Evolutionary conservation across 768 basidiomycete species (phyloP), one percentile per base, ranked within the genome.

Genomic region (Lyophyllum semitale): DNA sequence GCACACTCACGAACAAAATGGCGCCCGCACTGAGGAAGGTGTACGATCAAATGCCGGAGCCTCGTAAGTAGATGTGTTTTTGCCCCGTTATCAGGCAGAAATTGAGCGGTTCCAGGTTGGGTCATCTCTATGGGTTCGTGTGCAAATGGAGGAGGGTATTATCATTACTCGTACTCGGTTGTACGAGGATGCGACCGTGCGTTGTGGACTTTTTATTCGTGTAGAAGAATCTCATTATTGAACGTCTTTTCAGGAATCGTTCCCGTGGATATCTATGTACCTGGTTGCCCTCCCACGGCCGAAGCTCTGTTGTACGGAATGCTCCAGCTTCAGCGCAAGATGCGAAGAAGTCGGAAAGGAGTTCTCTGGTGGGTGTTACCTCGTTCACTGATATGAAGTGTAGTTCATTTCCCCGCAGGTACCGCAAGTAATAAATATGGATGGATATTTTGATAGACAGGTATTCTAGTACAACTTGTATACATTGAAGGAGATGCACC

Each of bases 111-210:
- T 11, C 23, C n/a, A 85, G 91, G 96, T 67, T 99, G 97, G 97
- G 97, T 99, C 54, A 91, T 99, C 68, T 98, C 96, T 22, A 98
- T 99, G 97, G 97, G 97, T 43, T 98, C 96, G 4, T 99, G 97
- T 72, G 97, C 97, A 17, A 98, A 98, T 71, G 97, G 97, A 27
- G 94, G 95, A 53, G 95, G 94, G 15, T 95, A 95, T 77, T 95
- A 95, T 72, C 95, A 96, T 75, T 97, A 98, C 72, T 97, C 96
- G 25, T 99, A 99, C 74, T 95, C 95, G 26, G 97, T 99, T 58
- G 97, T 98, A 32, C 88, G 97, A 44, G 97, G 97, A 15, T 98
- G 96, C 71, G 97, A 99, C 78, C 86, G 97, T 91, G 69, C 55
- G 89, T 71, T 33, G 29, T 47, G 13, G 48, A 50, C 25, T 37